Evolutionary conservation across 1,284 basidiomycete species (phyloP).

Genomic region (Ganoderma sinense): DNA sequence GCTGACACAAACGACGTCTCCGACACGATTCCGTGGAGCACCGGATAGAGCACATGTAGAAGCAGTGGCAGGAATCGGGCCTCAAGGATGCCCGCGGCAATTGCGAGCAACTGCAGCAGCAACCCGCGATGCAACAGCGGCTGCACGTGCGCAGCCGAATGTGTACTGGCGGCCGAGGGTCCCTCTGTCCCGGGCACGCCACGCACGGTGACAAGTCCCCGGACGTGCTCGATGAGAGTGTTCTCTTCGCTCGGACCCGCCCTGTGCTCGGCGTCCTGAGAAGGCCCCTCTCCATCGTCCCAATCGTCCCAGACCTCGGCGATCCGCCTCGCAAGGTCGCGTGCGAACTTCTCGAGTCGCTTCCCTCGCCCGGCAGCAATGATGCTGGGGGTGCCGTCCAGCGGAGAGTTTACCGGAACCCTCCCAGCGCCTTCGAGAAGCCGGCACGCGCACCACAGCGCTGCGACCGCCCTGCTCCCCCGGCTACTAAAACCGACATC

Average conservation of each 20-base stretch:
- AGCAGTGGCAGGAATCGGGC: conserved; percentile 76
- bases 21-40: conserved; percentile 85
- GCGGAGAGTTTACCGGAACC: conserved; percentile 48
- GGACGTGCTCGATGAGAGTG: conserved; percentile 59
- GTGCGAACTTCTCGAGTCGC: conserved; percentile 69
- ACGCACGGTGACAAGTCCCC: conserved; percentile 53
- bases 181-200: conserved; percentile 43
- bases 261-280: conserved; percentile 27
- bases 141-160: conserved; percentile 51
- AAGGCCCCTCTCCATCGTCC: conserved; percentile 34
- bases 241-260: conserved; percentile 40
- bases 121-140: conserved; percentile 65
- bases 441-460: conserved; percentile 84
- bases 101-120: conserved; percentile 75
- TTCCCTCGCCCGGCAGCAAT: conserved; percentile 41
- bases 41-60: conserved; percentile 81
- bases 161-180: conserved; percentile 39
- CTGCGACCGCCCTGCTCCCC: conserved; percentile 64
- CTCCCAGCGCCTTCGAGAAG: conserved; percentile 76
- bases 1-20: conserved; percentile 68
- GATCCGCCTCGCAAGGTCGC: conserved; percentile 67
- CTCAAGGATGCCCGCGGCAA: conserved; percentile 73
- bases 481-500: conserved; percentile 59
- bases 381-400: conserved; percentile 29
- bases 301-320: conserved; percentile 75